Percentiles rank a stretch among this genome's conserved stretches.
Evolutionary conservation across 768 basidiomycete species (phyloP).

Genomic region (Pleurotus tuoliensis): DNA sequence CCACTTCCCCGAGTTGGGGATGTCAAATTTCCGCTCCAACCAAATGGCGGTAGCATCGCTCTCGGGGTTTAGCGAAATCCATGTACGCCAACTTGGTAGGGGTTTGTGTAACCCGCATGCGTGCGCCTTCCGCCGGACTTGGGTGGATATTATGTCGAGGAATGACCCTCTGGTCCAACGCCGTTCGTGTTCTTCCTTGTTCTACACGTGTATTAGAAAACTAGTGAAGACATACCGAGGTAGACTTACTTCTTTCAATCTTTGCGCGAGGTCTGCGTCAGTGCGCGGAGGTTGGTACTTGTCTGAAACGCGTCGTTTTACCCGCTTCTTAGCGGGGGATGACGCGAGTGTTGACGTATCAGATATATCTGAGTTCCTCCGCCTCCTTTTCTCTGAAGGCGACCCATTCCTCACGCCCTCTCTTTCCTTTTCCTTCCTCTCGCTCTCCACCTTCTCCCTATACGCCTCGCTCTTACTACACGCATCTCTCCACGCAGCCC

Average conservation of each 20-base stretch:
- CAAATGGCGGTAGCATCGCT: slow-evolving; percentile 77
- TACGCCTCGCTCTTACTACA: slow-evolving; percentile 59
- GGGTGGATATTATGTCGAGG: slow-evolving; percentile 40
- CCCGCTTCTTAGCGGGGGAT: slow-evolving; percentile 32
- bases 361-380: slow-evolving; percentile 23
- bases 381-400: slow-evolving; percentile 30
- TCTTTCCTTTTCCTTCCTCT: slow-evolving; percentile 18
- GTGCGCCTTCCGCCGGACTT: slow-evolving; percentile 29
- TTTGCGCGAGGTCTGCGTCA: slow-evolving; percentile 61
- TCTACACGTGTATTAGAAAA: slow-evolving; percentile 37
- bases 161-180: slow-evolving; percentile 78
- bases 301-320: slow-evolving; percentile 33
- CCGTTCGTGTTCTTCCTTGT: slow-evolving; percentile 63
- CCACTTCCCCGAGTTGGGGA: slow-evolving; percentile 65
- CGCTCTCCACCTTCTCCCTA: slow-evolving; percentile 40
- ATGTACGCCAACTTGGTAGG: slow-evolving; percentile 50
- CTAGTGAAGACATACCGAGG: slow-evolving; percentile 12
- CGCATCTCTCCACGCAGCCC: slow-evolving; percentile 59
- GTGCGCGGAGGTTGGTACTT: slow-evolving; percentile 52
- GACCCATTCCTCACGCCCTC: slow-evolving; percentile 10
- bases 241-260: slow-evolving; percentile 62
- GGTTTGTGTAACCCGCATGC: slow-evolving; percentile 22
- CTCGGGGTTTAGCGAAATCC: slow-evolving; percentile 74
- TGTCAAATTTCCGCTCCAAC: slow-evolving; percentile 73
- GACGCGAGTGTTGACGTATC: slow-evolving; percentile 14